Percentiles rank a stretch among this genome's conserved stretches.
These are phyloP conservation scores for Volvariella surrecta DNA, from an alignment of 1,284 basidiomycete species.

Conservation along the genomic window DNA sequence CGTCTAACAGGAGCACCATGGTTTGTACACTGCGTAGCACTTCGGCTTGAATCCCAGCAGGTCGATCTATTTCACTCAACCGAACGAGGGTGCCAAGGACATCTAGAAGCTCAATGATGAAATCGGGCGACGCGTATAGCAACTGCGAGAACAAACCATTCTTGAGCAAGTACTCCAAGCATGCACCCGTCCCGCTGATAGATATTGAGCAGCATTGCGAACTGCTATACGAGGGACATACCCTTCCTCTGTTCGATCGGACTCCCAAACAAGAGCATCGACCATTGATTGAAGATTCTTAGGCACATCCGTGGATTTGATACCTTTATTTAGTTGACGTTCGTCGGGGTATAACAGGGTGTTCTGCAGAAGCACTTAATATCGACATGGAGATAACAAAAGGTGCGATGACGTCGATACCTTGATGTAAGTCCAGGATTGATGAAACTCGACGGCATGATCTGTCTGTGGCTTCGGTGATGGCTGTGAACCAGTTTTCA, in stretches of 20 bases:
- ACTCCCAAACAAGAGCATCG: conserved; percentile 82
- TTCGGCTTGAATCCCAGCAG: conserved; percentile 80
- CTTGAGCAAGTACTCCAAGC: conserved; percentile 87
- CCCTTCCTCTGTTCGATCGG: conserved; percentile 78
- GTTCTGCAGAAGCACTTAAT: conserved; percentile 32
- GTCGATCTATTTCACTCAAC: conserved; percentile 76
- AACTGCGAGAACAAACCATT: conserved; percentile 45
- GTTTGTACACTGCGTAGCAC: conserved; percentile 80
- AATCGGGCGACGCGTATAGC: background rate
- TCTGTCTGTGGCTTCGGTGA: conserved; percentile 48
- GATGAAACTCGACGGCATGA: conserved; percentile 62
- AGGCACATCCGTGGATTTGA: conserved; percentile 77
- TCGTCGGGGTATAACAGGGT: conserved; percentile 77
- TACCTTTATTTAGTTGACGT: conserved; percentile 73
- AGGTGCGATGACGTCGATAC: no score
- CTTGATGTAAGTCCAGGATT: conserved; percentile 66
- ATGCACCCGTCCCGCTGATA: conserved; percentile 71
- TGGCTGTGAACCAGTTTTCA: conserved; percentile 43
- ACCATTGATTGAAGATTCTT: conserved; percentile 75
- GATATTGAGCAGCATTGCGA: conserved; percentile 7
- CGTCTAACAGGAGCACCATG: conserved; percentile 83
- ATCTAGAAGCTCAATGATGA: conserved; percentile 35
- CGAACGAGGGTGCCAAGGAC: conserved; percentile 79
- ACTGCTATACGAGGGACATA: conserved; percentile 30
- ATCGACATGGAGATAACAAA: background rate